Conservation (phyloP, 1,139 yeast species). For the Lodderomyces beijingensis region DNA sequence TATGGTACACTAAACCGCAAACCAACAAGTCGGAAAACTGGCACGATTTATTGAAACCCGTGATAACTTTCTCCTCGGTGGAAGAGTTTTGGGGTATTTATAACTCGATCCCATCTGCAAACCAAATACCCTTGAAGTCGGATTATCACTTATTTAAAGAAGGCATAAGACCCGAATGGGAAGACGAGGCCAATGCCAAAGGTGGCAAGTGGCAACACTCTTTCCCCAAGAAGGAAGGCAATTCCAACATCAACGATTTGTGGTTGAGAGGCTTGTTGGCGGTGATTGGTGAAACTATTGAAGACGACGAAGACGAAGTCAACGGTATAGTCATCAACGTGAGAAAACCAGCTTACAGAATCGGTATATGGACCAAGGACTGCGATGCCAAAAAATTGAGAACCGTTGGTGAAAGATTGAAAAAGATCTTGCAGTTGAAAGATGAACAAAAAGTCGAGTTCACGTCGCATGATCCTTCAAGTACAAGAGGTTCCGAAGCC, state of each 20-base stretch:
- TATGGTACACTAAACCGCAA: slow-evolving; percentile 97
- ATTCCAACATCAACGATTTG: slow-evolving; percentile 71
- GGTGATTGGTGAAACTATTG: slow-evolving; percentile 94
- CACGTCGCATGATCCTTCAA: slow-evolving; percentile 57
- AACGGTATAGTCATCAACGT: slow-evolving; percentile 92
- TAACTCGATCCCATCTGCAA: slow-evolving; percentile 90
- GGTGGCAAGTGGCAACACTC: slow-evolving; percentile 92
- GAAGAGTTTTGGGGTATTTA: slow-evolving; percentile 99
- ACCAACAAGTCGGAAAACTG: slow-evolving; percentile 78
- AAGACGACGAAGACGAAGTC: slow-evolving; percentile 83
- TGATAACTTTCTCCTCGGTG: slow-evolving; percentile 84
- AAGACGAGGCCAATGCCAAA: slow-evolving; percentile 76
- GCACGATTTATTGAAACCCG: slow-evolving; percentile 91
- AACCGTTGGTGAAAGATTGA: slow-evolving; percentile 80
- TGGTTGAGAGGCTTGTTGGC: slow-evolving; percentile 92
- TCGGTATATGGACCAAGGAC: slow-evolving; percentile 92
- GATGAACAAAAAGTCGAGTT: slow-evolving; percentile 75
- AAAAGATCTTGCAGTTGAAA: slow-evolving; percentile 66
- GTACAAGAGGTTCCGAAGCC: slow-evolving; percentile 40
- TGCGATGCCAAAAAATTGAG: slow-evolving; percentile 60
- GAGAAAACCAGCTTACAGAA: slow-evolving; percentile 77
- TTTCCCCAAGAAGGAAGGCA: slow-evolving; percentile 63
- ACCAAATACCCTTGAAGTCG: slow-evolving; percentile 85
- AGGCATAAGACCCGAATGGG: slow-evolving; percentile 98
- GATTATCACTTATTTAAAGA: slow-evolving; percentile 95